Percentiles rank a stretch among this genome's conserved stretches.
Conservation (phyloP, 2,329 filamentous ascomycete genomes). For the Diaporthe citrichinensis region DNA sequence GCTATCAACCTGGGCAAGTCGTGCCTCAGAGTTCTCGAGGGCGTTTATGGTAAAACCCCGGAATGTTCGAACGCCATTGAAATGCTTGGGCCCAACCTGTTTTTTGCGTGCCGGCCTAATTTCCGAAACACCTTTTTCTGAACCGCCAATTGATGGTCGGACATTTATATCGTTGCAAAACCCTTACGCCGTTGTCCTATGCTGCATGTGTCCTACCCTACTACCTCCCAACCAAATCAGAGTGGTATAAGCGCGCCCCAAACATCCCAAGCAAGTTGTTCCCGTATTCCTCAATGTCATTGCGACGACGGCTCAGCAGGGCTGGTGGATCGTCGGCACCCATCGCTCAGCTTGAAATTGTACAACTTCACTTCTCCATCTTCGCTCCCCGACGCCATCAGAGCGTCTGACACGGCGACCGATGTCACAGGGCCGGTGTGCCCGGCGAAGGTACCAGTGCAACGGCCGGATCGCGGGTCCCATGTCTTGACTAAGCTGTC, state of each 20-base stretch:
- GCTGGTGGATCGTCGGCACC: conserved; percentile 41
- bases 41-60: no score
- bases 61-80: conserved; percentile 8
- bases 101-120: conserved; percentile 30
- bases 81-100: conserved; percentile 1
- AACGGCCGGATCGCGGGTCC: conserved; percentile 92
- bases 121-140: conserved; percentile 8
- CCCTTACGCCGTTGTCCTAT: conserved; percentile 25
- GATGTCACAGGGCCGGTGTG: conserved; percentile 94
- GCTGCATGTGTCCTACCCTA: background rate
- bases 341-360: conserved; percentile 69
- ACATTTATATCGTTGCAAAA: background rate
- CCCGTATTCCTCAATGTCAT: background rate
- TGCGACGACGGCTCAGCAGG: conserved; percentile 28
- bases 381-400: conserved; percentile 92
- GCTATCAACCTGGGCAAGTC: background rate
- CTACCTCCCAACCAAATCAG: conserved; percentile 9
- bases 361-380: conserved; percentile 92
- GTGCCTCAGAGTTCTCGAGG: background rate
- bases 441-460: conserved; percentile 91
- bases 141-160: conserved; percentile 3
- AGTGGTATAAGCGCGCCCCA: conserved; percentile 36
- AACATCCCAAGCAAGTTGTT: background rate
- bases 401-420: conserved; percentile 89
- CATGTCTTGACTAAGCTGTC: conserved; percentile 96